phyloP scores from a whole-genome alignment of 73 alveolate genomes.

The Tetrahymena thermophila region DNA sequence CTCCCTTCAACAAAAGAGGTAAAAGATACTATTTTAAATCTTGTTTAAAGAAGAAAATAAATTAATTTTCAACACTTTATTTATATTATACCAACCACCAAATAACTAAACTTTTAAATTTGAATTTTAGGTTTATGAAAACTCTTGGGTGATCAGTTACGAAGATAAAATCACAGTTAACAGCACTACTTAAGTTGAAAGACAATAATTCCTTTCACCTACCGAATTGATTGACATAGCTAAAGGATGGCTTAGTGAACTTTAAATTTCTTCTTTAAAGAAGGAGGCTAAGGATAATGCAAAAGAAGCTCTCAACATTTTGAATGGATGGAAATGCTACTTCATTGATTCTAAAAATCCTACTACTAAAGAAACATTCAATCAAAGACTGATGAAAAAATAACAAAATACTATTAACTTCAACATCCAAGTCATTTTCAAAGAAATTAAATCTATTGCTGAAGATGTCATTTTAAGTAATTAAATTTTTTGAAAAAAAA shows the following conservation, averaged over 20 bases:
- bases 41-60: too few relatives aligned
- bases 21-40: too few relatives aligned
- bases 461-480: not conserved
- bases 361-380: not conserved
- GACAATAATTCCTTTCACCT: not conserved
- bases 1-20: not conserved
- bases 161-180: not conserved
- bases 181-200: not conserved
- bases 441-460: not conserved
- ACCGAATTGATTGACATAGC: not conserved
- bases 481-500: not conserved
- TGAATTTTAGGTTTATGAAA: not conserved
- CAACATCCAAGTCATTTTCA: not conserved
- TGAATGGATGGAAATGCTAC: not conserved
- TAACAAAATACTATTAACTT: not conserved
- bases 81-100: too few relatives aligned
- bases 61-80: too few relatives aligned
- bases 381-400: not conserved
- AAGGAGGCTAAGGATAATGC: not conserved
- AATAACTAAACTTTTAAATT: too few relatives aligned
- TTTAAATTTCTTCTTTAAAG: not conserved
- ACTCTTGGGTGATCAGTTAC: not conserved
- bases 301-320: not conserved
- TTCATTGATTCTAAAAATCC: not conserved
- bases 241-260: not conserved